phyloP scores from a whole-genome alignment of 768 basidiomycete genomes.

The Boletus speciosus region DNA sequence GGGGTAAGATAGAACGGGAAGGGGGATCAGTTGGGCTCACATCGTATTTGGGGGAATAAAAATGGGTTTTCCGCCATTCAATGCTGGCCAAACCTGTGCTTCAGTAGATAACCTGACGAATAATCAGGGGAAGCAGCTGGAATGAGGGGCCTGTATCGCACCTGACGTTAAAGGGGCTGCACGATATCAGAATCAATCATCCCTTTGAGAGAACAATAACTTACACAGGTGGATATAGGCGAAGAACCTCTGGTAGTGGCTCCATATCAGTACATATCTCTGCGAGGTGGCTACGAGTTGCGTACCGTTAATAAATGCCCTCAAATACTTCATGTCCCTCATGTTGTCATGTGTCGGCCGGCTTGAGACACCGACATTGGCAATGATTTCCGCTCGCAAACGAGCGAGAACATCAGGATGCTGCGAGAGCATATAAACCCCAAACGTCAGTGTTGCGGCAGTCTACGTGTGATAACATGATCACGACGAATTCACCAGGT shows the following conservation, averaged over 20 bases:
- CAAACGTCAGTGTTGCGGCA: slow-evolving; percentile 34
- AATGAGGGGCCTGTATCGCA: neutral
- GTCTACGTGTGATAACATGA: slow-evolving; percentile 18
- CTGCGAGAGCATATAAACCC: slow-evolving; percentile 46
- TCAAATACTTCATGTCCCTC: slow-evolving; percentile 58
- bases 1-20: neutral
- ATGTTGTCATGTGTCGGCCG: slow-evolving; percentile 56
- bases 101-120: slow-evolving; percentile 13
- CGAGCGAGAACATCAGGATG: slow-evolving; percentile 46
- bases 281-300: neutral
- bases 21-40: slow-evolving; percentile 11
- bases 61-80: slow-evolving; percentile 40
- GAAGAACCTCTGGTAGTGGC: slow-evolving; percentile 26
- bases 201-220: neutral
- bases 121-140: neutral
- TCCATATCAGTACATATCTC: neutral
- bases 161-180: slow-evolving; percentile 24
- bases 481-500: neutral
- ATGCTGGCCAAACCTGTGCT: slow-evolving; percentile 17
- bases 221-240: slow-evolving; percentile 32
- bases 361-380: slow-evolving; percentile 45
- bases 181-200: slow-evolving; percentile 1
- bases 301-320: slow-evolving; percentile 63
- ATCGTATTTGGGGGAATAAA: slow-evolving; percentile 47
- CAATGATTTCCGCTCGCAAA: slow-evolving; percentile 55